phyloP scores from a whole-genome alignment of 345 rosid genomes.

The Bretschneidera sinensis region DNA sequence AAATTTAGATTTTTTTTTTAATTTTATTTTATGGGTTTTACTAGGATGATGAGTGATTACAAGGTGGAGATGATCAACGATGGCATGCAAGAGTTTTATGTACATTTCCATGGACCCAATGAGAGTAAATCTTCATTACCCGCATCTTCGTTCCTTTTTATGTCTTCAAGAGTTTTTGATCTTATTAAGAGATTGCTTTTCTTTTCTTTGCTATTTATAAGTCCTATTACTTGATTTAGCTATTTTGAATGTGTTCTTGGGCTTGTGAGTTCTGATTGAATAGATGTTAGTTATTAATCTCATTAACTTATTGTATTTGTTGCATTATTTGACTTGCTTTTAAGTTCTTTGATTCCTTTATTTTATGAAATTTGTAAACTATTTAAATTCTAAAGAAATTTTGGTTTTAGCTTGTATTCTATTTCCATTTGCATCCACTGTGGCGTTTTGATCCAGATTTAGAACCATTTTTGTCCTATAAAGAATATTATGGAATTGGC shows the following conservation, averaged over 20 bases:
- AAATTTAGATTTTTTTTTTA: too few relatives aligned
- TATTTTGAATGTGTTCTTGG: background rate
- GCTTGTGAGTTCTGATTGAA: background rate
- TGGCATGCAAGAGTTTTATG: constrained; percentile 56
- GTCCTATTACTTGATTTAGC: constrained; percentile 12
- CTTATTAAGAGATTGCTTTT: background rate
- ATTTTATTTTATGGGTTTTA: constrained; percentile 15
- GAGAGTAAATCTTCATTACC: constrained; percentile 40
- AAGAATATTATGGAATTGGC: too few relatives aligned
- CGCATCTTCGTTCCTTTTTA: background rate
- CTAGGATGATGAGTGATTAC: constrained; percentile 76
- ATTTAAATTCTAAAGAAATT: too few relatives aligned
- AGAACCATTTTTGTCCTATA: background rate
- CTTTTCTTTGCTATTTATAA: background rate
- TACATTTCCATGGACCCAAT: constrained; percentile 64
- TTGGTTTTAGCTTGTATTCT: background rate
- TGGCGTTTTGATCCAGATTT: background rate
- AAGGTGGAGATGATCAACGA: constrained; percentile 68
- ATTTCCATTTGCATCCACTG: background rate
- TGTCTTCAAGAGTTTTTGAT: constrained; percentile 9
- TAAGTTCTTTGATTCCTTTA: background rate
- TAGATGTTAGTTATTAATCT: background rate
- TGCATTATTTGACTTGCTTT: background rate
- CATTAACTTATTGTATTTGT: too few relatives aligned
- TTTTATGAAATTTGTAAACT: too few relatives aligned